Percentiles rank a stretch among this genome's conserved stretches.
These are phyloP conservation scores for Schrenkiella parvula DNA, from an alignment of 345 rosid species.

Conservation along the genomic window DNA sequence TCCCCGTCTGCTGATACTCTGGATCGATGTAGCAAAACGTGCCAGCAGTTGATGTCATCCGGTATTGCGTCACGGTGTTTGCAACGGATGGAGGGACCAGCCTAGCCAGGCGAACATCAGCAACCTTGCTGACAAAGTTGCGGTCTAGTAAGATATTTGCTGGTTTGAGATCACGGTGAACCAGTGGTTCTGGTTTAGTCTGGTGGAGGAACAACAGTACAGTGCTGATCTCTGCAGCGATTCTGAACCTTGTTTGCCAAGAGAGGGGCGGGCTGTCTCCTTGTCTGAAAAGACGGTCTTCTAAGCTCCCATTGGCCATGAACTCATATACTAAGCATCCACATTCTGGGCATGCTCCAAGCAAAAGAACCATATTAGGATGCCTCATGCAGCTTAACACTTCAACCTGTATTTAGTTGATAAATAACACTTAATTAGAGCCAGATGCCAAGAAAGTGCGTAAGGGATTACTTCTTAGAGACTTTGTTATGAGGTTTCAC, in stretches of 20 bases:
- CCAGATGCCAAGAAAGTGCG: neutral
- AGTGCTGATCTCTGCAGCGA: slow-evolving; percentile 83
- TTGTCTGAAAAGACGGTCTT: slow-evolving; percentile 62
- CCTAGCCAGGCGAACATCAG: slow-evolving; percentile 88
- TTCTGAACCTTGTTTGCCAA: slow-evolving; percentile 78
- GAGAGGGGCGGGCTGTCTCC: slow-evolving; percentile 64
- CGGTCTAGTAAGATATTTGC: slow-evolving; percentile 80
- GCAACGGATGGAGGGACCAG: slow-evolving; percentile 82
- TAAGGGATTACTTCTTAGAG: neutral
- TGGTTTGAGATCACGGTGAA: slow-evolving; percentile 85
- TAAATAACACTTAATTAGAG: neutral
- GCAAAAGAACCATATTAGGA: slow-evolving; percentile 88
- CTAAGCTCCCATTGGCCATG: slow-evolving; percentile 89
- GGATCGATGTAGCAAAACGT: slow-evolving; percentile 94
- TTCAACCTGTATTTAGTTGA: slow-evolving; percentile 53
- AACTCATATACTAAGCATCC: slow-evolving; percentile 89
- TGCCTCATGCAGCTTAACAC: slow-evolving; percentile 83
- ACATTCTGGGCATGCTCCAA: slow-evolving; percentile 90
- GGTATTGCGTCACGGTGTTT: slow-evolving; percentile 73
- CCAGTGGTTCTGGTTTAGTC: slow-evolving; percentile 86
- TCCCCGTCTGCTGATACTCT: slow-evolving; percentile 90
- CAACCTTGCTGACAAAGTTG: slow-evolving; percentile 84
- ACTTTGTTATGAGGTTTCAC: slow-evolving; percentile 30
- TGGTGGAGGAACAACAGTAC: slow-evolving; percentile 80
- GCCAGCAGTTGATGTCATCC: slow-evolving; percentile 85